Base-by-base conservation (phyloP, 768 basidiomycete genomes). In the Chalciporus chontae region DNA sequence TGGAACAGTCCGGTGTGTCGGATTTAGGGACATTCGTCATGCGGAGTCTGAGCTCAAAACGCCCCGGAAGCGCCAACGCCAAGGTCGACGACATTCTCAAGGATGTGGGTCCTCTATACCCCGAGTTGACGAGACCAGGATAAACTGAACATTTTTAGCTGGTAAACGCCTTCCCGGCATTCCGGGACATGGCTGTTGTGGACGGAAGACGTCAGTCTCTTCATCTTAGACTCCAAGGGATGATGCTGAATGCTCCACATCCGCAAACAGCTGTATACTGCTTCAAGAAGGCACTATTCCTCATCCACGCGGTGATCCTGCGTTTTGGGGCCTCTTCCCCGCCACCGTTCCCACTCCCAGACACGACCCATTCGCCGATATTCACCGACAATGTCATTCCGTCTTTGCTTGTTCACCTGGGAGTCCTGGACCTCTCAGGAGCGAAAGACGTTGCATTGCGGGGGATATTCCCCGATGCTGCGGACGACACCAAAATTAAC, bases 231-330 rank as follows among this genome's bases (percentile, higher is more conserved):
- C 32, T n/a, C n/a, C 18, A 24, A 36, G 19, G 42, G 38, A 40
- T 53, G 19, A 13, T 18, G 32, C 43, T 49, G 4, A 43, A 40
- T 43, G 41, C 26, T 32, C 14, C 21, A 43, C 27, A 19, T 38
- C 19, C 40, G 45, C 32, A 40, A 38, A 48, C 31, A 91, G 89
- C 80, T n/a, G 75, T 92, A 19, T 94, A 90, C 69, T 81, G 89
- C 62, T 90, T 92, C 77, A 93, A 92, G 69, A 95, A 94, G 62
- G 90, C 87, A 2, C 72, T 95, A 27, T 90, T 91, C 67, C 77
- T 94, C 45, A 72, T 92, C 45, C 81, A 89, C 54, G 83, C 81
- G 21, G 69, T 94, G 44, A 69, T 67, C 21, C 65, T 84, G 39
- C 83, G 88, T 40, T 93, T 93, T 70, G 77, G 79, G 43, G 68